Evolutionary conservation across 108 stramenopile genomes (phyloP).

Genomic region (Skeletonema costatum): DNA sequence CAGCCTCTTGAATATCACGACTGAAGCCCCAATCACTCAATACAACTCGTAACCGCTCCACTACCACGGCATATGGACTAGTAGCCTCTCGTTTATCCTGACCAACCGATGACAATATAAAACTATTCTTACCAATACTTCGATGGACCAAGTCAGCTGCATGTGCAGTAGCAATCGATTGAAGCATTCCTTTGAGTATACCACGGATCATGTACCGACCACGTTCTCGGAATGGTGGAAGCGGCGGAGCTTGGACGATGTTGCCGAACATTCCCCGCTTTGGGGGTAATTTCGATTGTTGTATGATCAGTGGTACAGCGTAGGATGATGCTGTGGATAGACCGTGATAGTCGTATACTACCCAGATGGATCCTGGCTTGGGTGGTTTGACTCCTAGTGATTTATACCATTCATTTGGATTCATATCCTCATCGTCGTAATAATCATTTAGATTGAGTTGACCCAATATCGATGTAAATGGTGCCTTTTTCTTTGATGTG

Average conservation of each 20-base stretch:
- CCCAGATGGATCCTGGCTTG: conserved; percentile 63
- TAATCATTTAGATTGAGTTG: conserved; percentile 78
- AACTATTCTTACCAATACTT: conserved; percentile 68
- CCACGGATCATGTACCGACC: conserved; percentile 73
- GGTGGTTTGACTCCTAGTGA: conserved; percentile 73
- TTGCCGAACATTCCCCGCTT: conserved; percentile 68
- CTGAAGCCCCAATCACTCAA: conserved; percentile 82
- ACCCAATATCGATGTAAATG: conserved; percentile 71
- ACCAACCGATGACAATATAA: conserved; percentile 55
- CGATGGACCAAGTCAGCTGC: conserved; percentile 80
- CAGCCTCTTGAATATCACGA: conserved; percentile 52
- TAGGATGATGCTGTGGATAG: conserved; percentile 59
- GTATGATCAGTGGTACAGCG: conserved; percentile 43
- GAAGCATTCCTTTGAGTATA: conserved; percentile 59
- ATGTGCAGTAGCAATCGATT: conserved; percentile 68
- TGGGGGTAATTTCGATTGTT: conserved; percentile 58
- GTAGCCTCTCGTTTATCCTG: conserved; percentile 78
- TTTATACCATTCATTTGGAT: conserved; percentile 80
- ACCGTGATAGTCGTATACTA: conserved; percentile 85
- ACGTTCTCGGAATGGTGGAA: conserved; percentile 66
- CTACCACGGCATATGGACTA: conserved; percentile 50
- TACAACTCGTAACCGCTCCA: conserved; percentile 50
- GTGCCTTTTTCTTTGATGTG: conserved; percentile 32
- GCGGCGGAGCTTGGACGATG: conserved; percentile 49
- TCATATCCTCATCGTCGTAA: conserved; percentile 53